These are phyloP conservation scores for Lodderomyces jiufengensis DNA, from an alignment of 1,139 yeast genomes.

Conservation along the genomic window DNA sequence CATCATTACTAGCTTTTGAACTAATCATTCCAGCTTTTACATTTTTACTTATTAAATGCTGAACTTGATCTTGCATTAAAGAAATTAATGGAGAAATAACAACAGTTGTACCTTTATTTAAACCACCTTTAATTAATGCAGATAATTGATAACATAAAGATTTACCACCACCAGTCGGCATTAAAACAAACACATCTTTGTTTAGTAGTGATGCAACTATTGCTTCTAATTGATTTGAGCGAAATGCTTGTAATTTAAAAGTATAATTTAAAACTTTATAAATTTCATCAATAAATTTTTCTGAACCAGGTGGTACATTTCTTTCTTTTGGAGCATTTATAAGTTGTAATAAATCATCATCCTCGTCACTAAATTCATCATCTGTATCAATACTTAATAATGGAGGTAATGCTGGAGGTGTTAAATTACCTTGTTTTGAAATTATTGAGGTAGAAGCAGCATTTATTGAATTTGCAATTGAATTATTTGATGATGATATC, in stretches of 20 bases:
- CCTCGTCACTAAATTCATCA: conserved; percentile 38
- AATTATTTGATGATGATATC: neutral
- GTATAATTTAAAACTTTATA: conserved; percentile 49
- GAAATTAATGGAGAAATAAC: conserved; percentile 95
- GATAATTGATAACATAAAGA: conserved; percentile 95
- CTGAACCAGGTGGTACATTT: conserved; percentile 32
- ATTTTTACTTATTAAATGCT: conserved; percentile 62
- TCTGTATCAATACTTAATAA: conserved; percentile 12
- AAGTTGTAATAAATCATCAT: conserved; percentile 29
- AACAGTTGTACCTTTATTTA: conserved; percentile 77
- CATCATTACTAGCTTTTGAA: conserved; percentile 65
- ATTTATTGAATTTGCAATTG: conserved; percentile 1
- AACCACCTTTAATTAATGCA: conserved; percentile 74
- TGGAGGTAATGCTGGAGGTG: conserved; percentile 3
- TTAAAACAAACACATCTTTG: conserved; percentile 85
- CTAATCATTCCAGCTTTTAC: conserved; percentile 87
- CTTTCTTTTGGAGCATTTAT: conserved; percentile 15
- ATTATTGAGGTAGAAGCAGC: neutral
- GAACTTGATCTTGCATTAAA: conserved; percentile 96
- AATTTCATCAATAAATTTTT: conserved; percentile 52
- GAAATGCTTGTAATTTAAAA: conserved; percentile 65
- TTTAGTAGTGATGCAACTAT: conserved; percentile 78
- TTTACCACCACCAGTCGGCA: conserved; percentile 99
- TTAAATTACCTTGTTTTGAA: neutral
- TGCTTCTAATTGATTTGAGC: conserved; percentile 86